phyloP scores from a whole-genome alignment of 495 filamentous ascomycete species.

The Aspergillus asperescens region DNA sequence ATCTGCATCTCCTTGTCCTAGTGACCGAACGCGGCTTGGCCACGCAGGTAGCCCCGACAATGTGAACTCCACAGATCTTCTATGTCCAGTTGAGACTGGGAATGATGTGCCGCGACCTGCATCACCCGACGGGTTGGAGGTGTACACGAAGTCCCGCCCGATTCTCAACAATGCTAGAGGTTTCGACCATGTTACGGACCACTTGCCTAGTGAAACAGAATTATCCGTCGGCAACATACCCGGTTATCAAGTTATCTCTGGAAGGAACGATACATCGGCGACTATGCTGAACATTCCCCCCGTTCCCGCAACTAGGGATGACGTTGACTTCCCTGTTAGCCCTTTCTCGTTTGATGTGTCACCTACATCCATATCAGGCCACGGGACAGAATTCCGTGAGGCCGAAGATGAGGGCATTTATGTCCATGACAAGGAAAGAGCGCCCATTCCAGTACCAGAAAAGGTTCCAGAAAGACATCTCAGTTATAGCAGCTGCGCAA shows the following conservation, averaged over 20 bases:
- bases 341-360: conserved; percentile 40
- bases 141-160: neutral
- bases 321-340: conserved; percentile 29
- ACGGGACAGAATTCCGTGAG: conserved; percentile 13
- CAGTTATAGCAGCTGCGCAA: conserved; percentile 13
- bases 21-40: conserved; percentile 27
- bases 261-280: neutral
- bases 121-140: neutral
- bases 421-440: conserved; percentile 21
- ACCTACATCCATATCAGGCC: conserved; percentile 17
- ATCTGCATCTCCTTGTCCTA: conserved; percentile 40
- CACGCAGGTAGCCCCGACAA: conserved; percentile 12
- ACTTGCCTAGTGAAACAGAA: neutral
- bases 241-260: neutral
- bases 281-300: conserved; percentile 21
- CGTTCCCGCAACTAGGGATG: conserved; percentile 13
- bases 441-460: neutral
- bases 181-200: neutral
- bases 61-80: conserved; percentile 10
- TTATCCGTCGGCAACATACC: neutral
- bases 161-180: neutral
- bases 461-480: neutral
- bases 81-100: neutral
- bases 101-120: neutral
- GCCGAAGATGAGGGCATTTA: conserved; percentile 31